phyloP scores from a whole-genome alignment of 495 filamentous ascomycete species.

The Thermothielavioides terrestris region DNA sequence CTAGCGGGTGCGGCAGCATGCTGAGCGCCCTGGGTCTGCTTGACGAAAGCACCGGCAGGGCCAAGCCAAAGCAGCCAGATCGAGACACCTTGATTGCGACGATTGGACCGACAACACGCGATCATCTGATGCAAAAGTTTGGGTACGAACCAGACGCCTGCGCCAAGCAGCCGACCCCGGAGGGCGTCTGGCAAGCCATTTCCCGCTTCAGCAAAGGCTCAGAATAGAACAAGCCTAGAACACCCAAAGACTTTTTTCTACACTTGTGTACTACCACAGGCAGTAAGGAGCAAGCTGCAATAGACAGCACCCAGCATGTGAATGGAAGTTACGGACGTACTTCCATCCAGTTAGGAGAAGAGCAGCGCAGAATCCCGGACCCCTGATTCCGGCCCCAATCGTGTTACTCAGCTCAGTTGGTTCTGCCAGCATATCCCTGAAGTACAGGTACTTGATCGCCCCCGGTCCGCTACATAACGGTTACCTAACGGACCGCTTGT shows the following conservation, averaged over 20 bases:
- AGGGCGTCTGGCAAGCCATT: constrained; percentile 69
- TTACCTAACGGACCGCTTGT: constrained; percentile 7
- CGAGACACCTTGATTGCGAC: constrained; percentile 58
- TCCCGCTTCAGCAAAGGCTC: constrained; percentile 33
- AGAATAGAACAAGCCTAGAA: constrained; percentile 1
- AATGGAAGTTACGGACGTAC: no score
- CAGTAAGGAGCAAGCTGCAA: no score
- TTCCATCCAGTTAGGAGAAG: no score
- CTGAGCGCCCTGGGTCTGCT: constrained; percentile 54
- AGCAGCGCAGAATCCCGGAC: no score
- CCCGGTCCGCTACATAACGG: constrained; percentile 8
- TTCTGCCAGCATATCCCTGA: background rate
- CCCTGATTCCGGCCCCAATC: no score
- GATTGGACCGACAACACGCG: constrained; percentile 89
- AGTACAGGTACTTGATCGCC: background rate
- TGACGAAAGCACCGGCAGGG: constrained; percentile 40
- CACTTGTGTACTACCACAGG: no score
- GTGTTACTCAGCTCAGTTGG: no score
- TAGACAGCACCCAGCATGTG: background rate
- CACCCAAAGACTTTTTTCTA: no score
- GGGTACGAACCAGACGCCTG: constrained; percentile 72
- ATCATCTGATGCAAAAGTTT: constrained; percentile 58
- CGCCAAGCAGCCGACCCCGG: constrained; percentile 70
- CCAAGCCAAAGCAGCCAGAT: constrained; percentile 20
- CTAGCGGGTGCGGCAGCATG: constrained; percentile 79